A percentile compares a stretch with the other conserved stretches of the same genome.
phyloP scores from a whole-genome alignment of 1,284 basidiomycete species.

The Leucocoprinus gongylophorus region DNA sequence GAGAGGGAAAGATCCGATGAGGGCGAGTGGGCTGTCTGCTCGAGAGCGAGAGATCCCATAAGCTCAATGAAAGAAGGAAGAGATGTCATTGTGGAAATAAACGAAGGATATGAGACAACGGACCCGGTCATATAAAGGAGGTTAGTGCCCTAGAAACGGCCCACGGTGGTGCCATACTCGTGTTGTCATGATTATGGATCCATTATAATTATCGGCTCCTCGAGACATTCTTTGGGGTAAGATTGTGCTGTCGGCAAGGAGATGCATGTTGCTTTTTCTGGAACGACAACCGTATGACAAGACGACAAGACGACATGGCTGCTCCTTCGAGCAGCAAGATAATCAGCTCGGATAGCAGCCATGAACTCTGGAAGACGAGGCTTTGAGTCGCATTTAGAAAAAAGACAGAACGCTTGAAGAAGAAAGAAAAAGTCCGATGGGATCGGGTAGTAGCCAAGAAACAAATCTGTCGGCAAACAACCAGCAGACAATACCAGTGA shows the following conservation, averaged over 20 bases:
- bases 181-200: slow-evolving; percentile 37
- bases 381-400: neutral
- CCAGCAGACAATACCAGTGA: slow-evolving; percentile 4
- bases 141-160: slow-evolving; percentile 40
- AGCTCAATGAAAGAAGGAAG: slow-evolving; percentile 80
- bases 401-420: neutral
- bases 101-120: slow-evolving; percentile 29
- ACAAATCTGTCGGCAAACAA: neutral
- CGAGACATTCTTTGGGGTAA: slow-evolving; percentile 32
- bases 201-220: slow-evolving; percentile 40
- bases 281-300: slow-evolving; percentile 6
- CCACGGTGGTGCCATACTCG: slow-evolving; percentile 46
- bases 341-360: neutral
- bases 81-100: slow-evolving; percentile 45
- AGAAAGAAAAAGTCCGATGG: neutral
- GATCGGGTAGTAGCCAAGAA: neutral
- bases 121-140: slow-evolving; percentile 31
- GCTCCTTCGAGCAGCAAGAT: neutral
- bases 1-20: slow-evolving; percentile 29
- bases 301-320: slow-evolving; percentile 12
- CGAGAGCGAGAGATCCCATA: slow-evolving; percentile 71
- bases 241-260: slow-evolving; percentile 42
- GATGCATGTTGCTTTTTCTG: slow-evolving; percentile 29
- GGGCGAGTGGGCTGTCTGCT: slow-evolving; percentile 28
- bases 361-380: neutral